Evolutionary conservation across 352 stramenopile genomes (phyloP), one percentile per base, ranked within the genome.

Genomic region (Phytopythium mirpurense): DNA sequence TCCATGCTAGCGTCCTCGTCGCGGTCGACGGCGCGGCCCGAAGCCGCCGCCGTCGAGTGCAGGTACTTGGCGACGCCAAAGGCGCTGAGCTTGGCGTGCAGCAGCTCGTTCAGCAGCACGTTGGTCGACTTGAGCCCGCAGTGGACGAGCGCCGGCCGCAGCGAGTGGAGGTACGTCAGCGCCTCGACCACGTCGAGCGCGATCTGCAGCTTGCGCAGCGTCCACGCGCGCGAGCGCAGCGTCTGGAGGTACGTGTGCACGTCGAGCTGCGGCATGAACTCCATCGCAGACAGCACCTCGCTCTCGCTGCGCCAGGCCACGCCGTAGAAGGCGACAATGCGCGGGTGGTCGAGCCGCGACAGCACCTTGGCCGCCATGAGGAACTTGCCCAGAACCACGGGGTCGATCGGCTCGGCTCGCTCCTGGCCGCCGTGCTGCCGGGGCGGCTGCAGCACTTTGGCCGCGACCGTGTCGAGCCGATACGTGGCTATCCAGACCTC

Each of bases 301-400:
- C 51, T 65, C 16, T 61, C 62, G 21, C 41, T 62, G 15, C 53
- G 63, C 74, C 74, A 86, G 10, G 68, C 67, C 2, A 64, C 59
- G 2, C 74, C 74, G 19, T 76, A 77, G 43, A 86, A 83, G 16
- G 70, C 56, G 5, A 86, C 62, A 35, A 86, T 68, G 14, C 64
- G 72, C 8, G 74, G 72, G 37, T 82, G 74, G 44, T 86, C 63
- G 2, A 86, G 60, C 6, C 65, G 60, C 23, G 72, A 72, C 9
- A 83, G 57, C 37, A 83, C 49, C 36, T 76, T 72, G 53, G 80
- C 73, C 49, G 81, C 74, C 47, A 68, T 65, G 49, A 83, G 43
- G 26, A 86, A 81, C 50, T 72, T 74, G 35, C 65, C 58, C n/a
- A 74, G 44, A 14, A 72, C 43, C 14, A 61, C 54, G 2, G 62